Percentiles rank a stretch among this genome's conserved stretches.
These are phyloP conservation scores for Ganoderma resinaceum DNA, from an alignment of 1,284 basidiomycete species.

Conservation along the genomic window DNA sequence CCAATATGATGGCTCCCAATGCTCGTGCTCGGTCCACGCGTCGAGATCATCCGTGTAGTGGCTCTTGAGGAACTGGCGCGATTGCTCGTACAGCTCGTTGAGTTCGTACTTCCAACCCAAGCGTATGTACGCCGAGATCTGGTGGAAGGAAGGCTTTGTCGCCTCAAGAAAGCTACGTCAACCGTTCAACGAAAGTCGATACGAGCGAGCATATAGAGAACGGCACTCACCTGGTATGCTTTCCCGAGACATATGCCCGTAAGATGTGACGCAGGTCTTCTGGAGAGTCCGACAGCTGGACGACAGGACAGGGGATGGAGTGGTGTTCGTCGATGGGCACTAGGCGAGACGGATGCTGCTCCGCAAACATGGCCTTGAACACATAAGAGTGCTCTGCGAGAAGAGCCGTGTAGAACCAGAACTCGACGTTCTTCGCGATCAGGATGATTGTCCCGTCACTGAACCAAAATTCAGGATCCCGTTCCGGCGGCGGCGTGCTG, in stretches of 20 bases:
- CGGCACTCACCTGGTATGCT: background rate
- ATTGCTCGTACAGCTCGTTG: background rate
- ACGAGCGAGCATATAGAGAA: background rate
- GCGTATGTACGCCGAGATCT: background rate
- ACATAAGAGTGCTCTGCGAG: slow-evolving; percentile 71
- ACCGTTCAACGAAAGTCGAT: background rate
- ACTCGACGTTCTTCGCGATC: background rate
- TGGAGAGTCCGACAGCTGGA: slow-evolving; percentile 9
- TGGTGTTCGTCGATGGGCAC: background rate
- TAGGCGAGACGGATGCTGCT: background rate
- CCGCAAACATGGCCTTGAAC: slow-evolving; percentile 47
- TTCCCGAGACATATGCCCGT: background rate
- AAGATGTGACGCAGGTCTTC: slow-evolving; percentile 15
- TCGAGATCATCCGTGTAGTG: background rate
- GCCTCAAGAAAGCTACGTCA: background rate
- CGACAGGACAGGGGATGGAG: slow-evolving; percentile 11
- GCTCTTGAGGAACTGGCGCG: background rate
- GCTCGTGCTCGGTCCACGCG: background rate
- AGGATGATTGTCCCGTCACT: background rate
- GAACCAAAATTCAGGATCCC: slow-evolving; percentile 3
- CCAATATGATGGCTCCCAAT: background rate
- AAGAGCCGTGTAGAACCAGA: background rate
- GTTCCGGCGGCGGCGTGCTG: background rate
- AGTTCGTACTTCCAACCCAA: background rate
- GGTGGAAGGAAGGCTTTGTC: background rate